These are phyloP conservation scores for Cladosporium oxysporum DNA, from an alignment of 2,329 filamentous ascomycete genomes.

Conservation along the genomic window DNA sequence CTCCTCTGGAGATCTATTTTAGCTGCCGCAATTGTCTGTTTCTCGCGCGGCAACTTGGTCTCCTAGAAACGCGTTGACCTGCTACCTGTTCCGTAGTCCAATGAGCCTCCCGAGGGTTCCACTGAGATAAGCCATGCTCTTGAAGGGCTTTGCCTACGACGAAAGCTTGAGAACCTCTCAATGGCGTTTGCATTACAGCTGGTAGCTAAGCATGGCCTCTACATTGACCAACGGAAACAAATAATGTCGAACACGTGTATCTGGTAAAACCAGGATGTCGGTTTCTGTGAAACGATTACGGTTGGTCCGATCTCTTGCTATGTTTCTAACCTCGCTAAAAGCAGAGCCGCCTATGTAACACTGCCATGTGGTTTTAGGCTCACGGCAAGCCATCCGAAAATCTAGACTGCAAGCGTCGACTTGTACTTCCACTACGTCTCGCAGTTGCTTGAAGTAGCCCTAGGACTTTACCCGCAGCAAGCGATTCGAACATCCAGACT, in stretches of 20 bases:
- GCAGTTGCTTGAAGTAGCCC: neutral
- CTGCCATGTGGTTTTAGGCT: neutral
- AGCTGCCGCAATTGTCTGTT: neutral
- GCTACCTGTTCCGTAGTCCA: neutral
- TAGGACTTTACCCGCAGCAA: neutral
- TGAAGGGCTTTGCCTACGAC: neutral
- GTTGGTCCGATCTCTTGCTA: neutral
- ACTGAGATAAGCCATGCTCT: neutral
- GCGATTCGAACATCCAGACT: conserved; percentile 3
- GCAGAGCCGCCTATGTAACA: neutral
- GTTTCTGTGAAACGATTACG: neutral
- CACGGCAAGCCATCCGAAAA: neutral
- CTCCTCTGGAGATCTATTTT: neutral
- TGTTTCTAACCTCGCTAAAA: neutral
- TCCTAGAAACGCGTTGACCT: neutral
- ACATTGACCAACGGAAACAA: neutral
- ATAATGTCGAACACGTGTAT: neutral
- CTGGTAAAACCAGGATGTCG: neutral
- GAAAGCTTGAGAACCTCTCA: neutral
- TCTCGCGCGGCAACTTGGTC: neutral
- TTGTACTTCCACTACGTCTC: neutral
- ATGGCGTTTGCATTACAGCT: neutral
- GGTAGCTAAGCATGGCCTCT: neutral
- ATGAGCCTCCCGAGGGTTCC: neutral
- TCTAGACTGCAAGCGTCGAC: neutral